phyloP scores from a whole-genome alignment of 1,139 yeast genomes.

The Candida tropicalis region DNA sequence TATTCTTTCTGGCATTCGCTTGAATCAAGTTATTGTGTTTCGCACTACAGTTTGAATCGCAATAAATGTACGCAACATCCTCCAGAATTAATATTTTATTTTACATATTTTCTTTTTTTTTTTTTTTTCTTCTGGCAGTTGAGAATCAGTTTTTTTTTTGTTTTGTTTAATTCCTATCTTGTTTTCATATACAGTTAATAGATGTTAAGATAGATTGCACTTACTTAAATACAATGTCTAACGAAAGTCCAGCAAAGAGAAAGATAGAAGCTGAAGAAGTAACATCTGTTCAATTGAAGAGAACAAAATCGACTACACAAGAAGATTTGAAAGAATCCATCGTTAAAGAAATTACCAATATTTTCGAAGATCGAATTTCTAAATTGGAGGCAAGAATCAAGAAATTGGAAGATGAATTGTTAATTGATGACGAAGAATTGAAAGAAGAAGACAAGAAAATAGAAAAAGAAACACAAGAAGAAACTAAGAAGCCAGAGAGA shows the following conservation, averaged over 20 bases:
- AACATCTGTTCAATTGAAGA: constrained; percentile 9
- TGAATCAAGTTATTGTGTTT: too few relatives aligned
- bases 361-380: constrained; percentile 23
- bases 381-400: constrained; percentile 25
- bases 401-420: constrained; percentile 19
- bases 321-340: constrained; percentile 21
- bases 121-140: not conserved
- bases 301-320: constrained; percentile 17
- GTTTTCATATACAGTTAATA: not conserved
- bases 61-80: too few relatives aligned
- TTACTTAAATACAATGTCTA: constrained; percentile 19
- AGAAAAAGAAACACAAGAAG: constrained; percentile 1
- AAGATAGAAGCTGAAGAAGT: constrained; percentile 21
- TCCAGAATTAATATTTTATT: too few relatives aligned
- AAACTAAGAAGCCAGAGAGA: constrained; percentile 1
- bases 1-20: too few relatives aligned
- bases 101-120: not conserved
- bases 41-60: too few relatives aligned
- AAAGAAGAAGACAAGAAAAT: not conserved
- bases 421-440: constrained; percentile 6
- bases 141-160: not conserved
- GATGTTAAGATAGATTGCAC: not conserved
- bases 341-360: constrained; percentile 20
- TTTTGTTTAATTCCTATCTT: not conserved
- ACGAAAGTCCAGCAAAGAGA: constrained; percentile 23